These are phyloP conservation scores for Sinapis alba DNA, from an alignment of 441 rosid species.

Conservation along the genomic window DNA sequence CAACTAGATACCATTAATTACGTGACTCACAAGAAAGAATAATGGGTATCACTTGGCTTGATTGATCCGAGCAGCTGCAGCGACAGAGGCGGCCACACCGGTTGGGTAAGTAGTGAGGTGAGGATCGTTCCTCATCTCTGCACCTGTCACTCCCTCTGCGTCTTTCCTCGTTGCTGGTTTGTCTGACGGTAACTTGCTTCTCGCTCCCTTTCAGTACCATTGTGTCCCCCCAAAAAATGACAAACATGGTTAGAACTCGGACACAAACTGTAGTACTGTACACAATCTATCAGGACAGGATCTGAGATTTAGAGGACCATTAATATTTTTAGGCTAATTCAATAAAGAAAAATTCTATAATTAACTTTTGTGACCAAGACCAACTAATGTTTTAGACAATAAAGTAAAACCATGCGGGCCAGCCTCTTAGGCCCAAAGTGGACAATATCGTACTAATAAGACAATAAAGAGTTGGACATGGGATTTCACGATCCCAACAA, in stretches of 20 bases:
- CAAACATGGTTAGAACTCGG: not conserved
- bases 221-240: not conserved
- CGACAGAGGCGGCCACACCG: slow-evolving; percentile 68
- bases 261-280: not conserved
- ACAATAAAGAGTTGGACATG: too few relatives aligned
- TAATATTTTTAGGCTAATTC: not conserved
- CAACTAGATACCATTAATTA: not conserved
- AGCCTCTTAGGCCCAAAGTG: too few relatives aligned
- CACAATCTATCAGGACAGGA: not conserved
- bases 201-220: slow-evolving; percentile 30
- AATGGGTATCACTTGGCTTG: slow-evolving; percentile 40
- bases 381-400: too few relatives aligned
- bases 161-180: slow-evolving; percentile 39
- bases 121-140: slow-evolving; percentile 42
- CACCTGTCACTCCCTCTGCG: slow-evolving; percentile 38
- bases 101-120: slow-evolving; percentile 62
- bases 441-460: too few relatives aligned
- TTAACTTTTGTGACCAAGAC: too few relatives aligned
- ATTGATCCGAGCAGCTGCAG: slow-evolving; percentile 77
- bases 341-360: not conserved
- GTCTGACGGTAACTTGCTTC: slow-evolving; percentile 32
- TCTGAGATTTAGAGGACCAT: not conserved
- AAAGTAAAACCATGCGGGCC: too few relatives aligned
- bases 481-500: too few relatives aligned
- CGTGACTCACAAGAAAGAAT: not conserved